phyloP scores from a whole-genome alignment of 768 basidiomycete genomes.

The Galerina sulciceps region DNA sequence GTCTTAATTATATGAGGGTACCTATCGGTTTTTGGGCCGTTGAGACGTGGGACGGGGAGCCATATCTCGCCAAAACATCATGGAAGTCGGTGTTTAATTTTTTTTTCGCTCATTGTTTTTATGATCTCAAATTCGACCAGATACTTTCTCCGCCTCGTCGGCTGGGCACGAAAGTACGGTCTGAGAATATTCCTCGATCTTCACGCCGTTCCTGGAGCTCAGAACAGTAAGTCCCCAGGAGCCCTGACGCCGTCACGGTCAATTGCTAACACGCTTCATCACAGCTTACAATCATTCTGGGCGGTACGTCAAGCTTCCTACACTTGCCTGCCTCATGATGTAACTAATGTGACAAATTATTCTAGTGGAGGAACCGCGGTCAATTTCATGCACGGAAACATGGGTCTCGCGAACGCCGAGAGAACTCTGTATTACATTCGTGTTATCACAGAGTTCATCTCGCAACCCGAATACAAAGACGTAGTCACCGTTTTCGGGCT shows the following conservation, averaged over 20 bases:
- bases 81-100: constrained; percentile 60
- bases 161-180: no score
- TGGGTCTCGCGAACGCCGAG: no score
- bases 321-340: neutral
- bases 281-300: constrained; percentile 58
- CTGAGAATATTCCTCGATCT: no score
- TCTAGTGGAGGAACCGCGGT: constrained; percentile 42
- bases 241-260: neutral
- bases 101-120: neutral
- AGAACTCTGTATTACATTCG: no score
- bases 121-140: no score
- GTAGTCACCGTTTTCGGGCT: constrained; percentile 67
- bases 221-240: constrained; percentile 40
- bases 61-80: no score
- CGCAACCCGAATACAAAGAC: constrained; percentile 56
- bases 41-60: constrained; percentile 74
- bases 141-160: no score
- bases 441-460: constrained; percentile 78
- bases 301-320: constrained; percentile 42
- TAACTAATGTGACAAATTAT: neutral
- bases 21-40: constrained; percentile 89
- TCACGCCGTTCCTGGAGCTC: no score
- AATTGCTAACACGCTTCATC: neutral
- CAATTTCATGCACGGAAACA: no score
- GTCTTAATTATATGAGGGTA: constrained; percentile 82